A percentile compares a stretch with the other conserved stretches of the same genome.
Evolutionary conservation across 495 filamentous ascomycete species (phyloP).

Genomic region (Sporormia fimetaria): DNA sequence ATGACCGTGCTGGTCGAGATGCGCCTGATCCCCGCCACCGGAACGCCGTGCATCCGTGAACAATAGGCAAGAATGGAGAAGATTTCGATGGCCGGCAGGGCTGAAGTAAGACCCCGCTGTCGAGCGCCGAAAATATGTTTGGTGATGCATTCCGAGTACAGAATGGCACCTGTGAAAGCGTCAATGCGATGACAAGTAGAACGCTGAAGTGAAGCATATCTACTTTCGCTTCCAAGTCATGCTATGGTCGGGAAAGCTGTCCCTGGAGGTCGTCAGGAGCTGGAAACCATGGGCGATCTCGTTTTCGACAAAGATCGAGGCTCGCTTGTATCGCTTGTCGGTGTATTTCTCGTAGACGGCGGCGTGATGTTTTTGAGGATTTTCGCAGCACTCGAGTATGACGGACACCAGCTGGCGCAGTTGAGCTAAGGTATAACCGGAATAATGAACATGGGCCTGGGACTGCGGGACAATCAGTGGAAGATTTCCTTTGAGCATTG

Average conservation of each 20-base stretch:
- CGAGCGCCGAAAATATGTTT: neutral
- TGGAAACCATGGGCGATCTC: conserved; percentile 50
- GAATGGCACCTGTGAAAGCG: neutral
- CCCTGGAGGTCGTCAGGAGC: conserved; percentile 28
- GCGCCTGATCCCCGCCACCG: too few species aligned
- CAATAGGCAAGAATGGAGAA: conserved; percentile 22
- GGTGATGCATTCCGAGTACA: neutral
- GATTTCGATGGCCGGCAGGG: neutral
- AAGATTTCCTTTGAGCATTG: neutral
- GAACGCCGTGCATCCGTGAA: conserved; percentile 14
- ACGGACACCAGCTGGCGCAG: conserved; percentile 62
- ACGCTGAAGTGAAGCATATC: conserved; percentile 5
- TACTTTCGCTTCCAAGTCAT: conserved; percentile 25
- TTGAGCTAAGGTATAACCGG: conserved; percentile 79
- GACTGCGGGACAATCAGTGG: conserved; percentile 43
- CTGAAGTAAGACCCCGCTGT: too few species aligned
- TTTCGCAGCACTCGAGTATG: conserved; percentile 78
- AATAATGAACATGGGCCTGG: conserved; percentile 75
- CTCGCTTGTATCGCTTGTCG: conserved; percentile 68
- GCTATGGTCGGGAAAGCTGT: conserved; percentile 21
- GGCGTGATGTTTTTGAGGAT: conserved; percentile 65
- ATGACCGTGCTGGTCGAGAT: too few species aligned
- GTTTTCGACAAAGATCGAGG: conserved; percentile 63
- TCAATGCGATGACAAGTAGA: conserved; percentile 3
- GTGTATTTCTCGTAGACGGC: conserved; percentile 88